A percentile compares a stretch with the other conserved stretches of the same genome.
Conservation (phyloP, 1,284 basidiomycete species). For the Sphagnurus paluster region DNA sequence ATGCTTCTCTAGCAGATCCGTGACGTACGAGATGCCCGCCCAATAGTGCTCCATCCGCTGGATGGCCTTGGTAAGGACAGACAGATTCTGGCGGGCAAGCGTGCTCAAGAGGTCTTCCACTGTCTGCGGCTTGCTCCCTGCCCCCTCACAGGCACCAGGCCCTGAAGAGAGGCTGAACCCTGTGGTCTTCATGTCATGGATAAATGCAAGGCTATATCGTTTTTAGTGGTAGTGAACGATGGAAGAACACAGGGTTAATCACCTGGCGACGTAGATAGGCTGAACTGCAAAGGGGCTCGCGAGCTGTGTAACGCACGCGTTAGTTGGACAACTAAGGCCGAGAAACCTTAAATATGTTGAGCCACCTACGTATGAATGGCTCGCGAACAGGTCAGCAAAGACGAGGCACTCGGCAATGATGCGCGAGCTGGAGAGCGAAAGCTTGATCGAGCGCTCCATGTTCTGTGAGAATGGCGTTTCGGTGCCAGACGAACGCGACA, state of each 20-base stretch:
- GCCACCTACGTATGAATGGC: conserved; percentile 17
- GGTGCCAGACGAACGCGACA: conserved; percentile 5
- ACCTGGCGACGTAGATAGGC: conserved; percentile 15
- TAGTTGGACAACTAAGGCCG: neutral
- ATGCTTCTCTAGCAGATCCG: conserved; percentile 12
- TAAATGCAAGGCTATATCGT: conserved; percentile 9
- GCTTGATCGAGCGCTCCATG: conserved; percentile 14
- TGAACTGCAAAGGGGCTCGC: conserved; percentile 16
- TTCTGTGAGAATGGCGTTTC: conserved; percentile 11
- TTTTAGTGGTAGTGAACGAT: neutral
- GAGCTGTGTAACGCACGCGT: conserved; percentile 4
- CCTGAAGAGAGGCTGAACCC: conserved; percentile 5
- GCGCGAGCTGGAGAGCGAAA: conserved; percentile 14
- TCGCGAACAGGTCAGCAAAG: conserved; percentile 15
- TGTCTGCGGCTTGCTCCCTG: conserved; percentile 12
- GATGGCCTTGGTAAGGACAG: conserved; percentile 15
- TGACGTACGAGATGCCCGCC: conserved; percentile 14
- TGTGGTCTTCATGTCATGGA: conserved; percentile 12
- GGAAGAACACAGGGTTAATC: neutral
- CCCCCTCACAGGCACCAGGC: too few relatives aligned
- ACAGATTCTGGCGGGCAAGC: conserved; percentile 16
- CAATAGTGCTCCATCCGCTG: conserved; percentile 19
- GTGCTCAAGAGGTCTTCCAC: conserved; percentile 14
- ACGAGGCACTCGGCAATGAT: conserved; percentile 15
- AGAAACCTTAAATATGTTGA: neutral